Percentiles rank a stretch among this genome's conserved stretches.
These are phyloP conservation scores for Diplotaxis tenuifolia DNA, from an alignment of 345 rosid genomes.

Conservation along the genomic window DNA sequence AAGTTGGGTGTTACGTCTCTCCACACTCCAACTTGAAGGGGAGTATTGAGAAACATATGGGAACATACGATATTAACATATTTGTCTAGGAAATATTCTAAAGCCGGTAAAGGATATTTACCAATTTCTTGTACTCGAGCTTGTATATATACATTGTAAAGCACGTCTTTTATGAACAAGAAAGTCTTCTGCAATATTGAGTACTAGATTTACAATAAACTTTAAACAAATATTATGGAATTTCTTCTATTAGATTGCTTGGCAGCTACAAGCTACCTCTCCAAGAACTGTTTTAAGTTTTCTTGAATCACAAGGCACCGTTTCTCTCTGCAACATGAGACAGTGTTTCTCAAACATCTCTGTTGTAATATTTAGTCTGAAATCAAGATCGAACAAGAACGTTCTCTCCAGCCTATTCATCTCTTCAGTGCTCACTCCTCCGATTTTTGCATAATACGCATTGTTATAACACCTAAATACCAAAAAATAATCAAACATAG, in stretches of 20 bases:
- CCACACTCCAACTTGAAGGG: no score
- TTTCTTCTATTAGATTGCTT: conserved; percentile 19
- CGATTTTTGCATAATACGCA: conserved; percentile 46
- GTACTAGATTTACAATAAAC: no score
- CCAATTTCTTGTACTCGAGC: no score
- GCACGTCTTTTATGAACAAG: no score
- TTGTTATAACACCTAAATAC: conserved; percentile 38
- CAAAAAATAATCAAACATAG: not conserved
- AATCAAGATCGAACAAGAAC: conserved; percentile 43
- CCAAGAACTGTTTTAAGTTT: conserved; percentile 28
- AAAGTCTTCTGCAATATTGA: no score
- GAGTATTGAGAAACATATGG: no score
- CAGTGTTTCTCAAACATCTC: conserved; percentile 41
- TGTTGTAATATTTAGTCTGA: conserved; percentile 38
- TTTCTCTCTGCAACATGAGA: conserved; percentile 32
- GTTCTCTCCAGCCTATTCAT: conserved; percentile 44
- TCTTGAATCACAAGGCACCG: conserved; percentile 17
- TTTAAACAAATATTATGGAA: not conserved
- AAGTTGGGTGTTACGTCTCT: no score
- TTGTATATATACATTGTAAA: no score
- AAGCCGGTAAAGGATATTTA: no score
- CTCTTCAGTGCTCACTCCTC: conserved; percentile 48
- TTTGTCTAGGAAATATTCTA: no score
- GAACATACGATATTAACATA: no score
- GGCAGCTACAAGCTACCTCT: conserved; percentile 25